These are phyloP conservation scores for Pseudopyricularia javanii DNA, from an alignment of 2,329 filamentous ascomycete genomes.

Conservation along the genomic window DNA sequence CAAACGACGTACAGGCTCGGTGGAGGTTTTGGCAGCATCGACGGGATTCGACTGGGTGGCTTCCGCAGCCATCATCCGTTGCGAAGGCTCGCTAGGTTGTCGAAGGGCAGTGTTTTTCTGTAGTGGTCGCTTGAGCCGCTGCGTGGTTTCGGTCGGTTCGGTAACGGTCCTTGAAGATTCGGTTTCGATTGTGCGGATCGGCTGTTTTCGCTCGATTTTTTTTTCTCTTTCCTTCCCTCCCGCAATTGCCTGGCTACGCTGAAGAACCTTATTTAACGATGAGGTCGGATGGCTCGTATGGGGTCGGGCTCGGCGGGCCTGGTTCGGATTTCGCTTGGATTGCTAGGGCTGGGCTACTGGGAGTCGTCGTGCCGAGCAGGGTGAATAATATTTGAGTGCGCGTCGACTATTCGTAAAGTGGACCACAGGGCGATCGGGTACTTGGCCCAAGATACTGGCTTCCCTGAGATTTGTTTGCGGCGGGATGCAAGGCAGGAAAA, in stretches of 20 bases:
- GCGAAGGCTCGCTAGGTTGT: slow-evolving; percentile 19
- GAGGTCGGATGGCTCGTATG: slow-evolving; percentile 1
- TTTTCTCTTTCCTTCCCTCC: background rate
- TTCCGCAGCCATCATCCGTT: slow-evolving; percentile 56
- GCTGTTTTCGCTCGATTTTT: background rate
- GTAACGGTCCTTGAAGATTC: too few relatives aligned
- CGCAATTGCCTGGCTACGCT: background rate
- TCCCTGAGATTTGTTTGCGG: background rate
- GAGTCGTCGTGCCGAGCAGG: background rate
- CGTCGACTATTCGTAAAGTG: background rate
- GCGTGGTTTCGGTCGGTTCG: background rate
- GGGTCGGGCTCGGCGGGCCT: background rate
- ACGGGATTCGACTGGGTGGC: slow-evolving; percentile 38
- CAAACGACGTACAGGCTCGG: slow-evolving; percentile 21
- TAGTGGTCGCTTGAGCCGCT: slow-evolving; percentile 8
- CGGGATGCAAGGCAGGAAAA: background rate
- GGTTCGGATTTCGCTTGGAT: background rate
- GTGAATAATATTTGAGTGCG: background rate
- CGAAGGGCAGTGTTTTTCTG: slow-evolving; percentile 3
- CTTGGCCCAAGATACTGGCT: background rate
- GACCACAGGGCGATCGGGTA: background rate
- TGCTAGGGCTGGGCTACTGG: background rate
- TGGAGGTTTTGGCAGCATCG: slow-evolving; percentile 37
- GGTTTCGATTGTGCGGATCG: background rate
- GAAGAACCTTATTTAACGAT: background rate